Evolutionary conservation across 2,329 filamentous ascomycete species (phyloP).

Genomic region (Trichoderma guizhouense): DNA sequence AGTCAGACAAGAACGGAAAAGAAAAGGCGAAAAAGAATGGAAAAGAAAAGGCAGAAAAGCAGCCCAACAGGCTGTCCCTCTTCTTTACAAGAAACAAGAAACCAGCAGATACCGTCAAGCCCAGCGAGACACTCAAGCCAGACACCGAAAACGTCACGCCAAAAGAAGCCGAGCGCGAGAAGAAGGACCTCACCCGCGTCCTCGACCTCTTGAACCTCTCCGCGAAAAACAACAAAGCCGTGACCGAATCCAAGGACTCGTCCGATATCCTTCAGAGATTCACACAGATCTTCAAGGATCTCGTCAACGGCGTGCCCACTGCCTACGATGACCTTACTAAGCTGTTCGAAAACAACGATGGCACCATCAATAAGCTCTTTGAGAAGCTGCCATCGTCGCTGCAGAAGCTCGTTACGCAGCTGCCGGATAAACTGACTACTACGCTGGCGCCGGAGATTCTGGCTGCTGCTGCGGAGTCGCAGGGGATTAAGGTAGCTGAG

Average conservation of each 20-base stretch:
- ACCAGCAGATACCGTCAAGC: conserved; percentile 22
- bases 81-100: conserved; percentile 40
- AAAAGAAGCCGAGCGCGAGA: conserved; percentile 47
- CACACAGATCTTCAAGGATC: conserved; percentile 85
- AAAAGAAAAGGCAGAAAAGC: conserved; percentile 31
- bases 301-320: conserved; percentile 88
- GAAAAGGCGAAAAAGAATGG: conserved; percentile 33
- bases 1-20: conserved; percentile 27
- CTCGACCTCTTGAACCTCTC: conserved; percentile 82
- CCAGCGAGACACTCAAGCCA: conserved; percentile 33
- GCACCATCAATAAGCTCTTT: conserved; percentile 56
- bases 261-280: conserved; percentile 79
- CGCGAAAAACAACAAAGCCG: conserved; percentile 79
- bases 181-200: conserved; percentile 72
- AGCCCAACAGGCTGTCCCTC: conserved; percentile 34
- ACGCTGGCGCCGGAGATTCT: conserved; percentile 77
- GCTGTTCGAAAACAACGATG: conserved; percentile 60
- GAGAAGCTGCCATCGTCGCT: conserved; percentile 72
- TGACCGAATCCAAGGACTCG: conserved; percentile 80
- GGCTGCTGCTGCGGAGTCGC: conserved; percentile 73
- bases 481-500: conserved; percentile 57
- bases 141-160: conserved; percentile 35
- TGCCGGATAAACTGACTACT: conserved; percentile 77
- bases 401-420: conserved; percentile 78
- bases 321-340: conserved; percentile 81